Conservation (phyloP, 176 grass and related monocot species). For the Sorghum bicolor region Sorghum_bicolor_NCBIv3 NC_012870.2:67537501-67538000, state of each 20-base stretch:
- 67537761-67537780: neutral
- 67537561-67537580: slow-evolving; percentile 63
- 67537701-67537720: slow-evolving; percentile 87
- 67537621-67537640: slow-evolving; percentile 55
- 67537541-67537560: slow-evolving; percentile 63
- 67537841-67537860: neutral
- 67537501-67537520: slow-evolving; percentile 34
- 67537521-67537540: slow-evolving; percentile 17
- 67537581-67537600: slow-evolving; percentile 65
- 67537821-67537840: neutral
- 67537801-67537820: slow-evolving; percentile 19
- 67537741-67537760: neutral
- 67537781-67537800: slow-evolving; percentile 14
- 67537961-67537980: slow-evolving; percentile 12
- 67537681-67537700: neutral
- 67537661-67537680: slow-evolving; percentile 38
- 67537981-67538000: slow-evolving; percentile 49
- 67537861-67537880: slow-evolving; percentile 47
- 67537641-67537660: slow-evolving; percentile 83
- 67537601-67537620: slow-evolving; percentile 71
- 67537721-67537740: slow-evolving; percentile 54
- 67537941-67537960: slow-evolving; percentile 25
- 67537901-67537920: slow-evolving; percentile 59
- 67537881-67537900: slow-evolving; percentile 38
- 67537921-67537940: slow-evolving; percentile 39